Conservation (phyloP, 2,329 filamentous ascomycete genomes). For the Zymoseptoria tritici region DNA sequence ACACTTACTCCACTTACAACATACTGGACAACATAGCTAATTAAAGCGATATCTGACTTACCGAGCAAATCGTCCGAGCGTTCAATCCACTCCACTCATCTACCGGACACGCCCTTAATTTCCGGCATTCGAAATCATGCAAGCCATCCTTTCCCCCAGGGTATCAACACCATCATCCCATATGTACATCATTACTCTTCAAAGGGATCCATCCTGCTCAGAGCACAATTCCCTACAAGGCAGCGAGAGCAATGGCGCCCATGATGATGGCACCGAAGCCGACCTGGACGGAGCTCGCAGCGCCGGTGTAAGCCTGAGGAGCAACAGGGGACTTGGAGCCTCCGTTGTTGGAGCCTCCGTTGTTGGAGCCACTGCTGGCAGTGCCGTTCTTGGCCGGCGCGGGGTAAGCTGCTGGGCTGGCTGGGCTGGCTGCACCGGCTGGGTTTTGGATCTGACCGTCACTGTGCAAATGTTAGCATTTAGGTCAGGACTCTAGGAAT, state of each 20-base stretch:
- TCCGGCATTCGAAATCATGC: background rate
- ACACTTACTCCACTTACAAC: no score
- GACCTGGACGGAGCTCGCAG: background rate
- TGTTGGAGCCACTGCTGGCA: background rate
- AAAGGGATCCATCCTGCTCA: background rate
- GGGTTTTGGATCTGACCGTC: background rate
- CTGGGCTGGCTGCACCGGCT: background rate
- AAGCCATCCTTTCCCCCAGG: background rate
- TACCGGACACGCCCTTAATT: no score
- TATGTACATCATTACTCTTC: no score
- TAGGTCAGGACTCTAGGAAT: background rate
- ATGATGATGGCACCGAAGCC: background rate
- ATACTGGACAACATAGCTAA: no score
- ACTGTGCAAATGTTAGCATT: background rate
- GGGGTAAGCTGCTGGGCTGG: background rate
- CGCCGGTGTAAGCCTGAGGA: background rate
- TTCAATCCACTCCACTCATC: no score
- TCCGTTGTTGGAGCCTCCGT: background rate
- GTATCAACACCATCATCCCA: background rate
- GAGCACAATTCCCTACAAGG: background rate
- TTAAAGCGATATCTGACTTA: no score
- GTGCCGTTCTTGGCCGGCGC: background rate
- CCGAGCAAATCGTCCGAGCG: no score
- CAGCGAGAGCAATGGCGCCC: background rate
- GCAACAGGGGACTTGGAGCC: no score